These are phyloP conservation scores for Apiotrichum sp. DNA, from an alignment of 1,284 basidiomycete genomes.

Conservation along the genomic window DNA sequence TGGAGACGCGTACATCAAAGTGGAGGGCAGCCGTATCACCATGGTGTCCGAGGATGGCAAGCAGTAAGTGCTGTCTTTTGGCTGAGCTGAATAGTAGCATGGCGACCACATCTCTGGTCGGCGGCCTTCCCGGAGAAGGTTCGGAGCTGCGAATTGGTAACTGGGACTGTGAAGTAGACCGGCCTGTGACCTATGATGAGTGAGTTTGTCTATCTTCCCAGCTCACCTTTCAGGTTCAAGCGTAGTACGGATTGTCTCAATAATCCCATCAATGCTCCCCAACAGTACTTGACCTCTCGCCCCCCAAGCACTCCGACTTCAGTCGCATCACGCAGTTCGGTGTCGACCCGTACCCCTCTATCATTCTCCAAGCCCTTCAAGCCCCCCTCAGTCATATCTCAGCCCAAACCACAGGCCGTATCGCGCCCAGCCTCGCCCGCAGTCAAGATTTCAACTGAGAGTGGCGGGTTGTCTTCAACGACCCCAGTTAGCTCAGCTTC, in stretches of 20 bases:
- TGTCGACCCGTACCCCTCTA: conserved; percentile 6
- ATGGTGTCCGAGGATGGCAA: conserved; percentile 48
- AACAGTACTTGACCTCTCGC: neutral
- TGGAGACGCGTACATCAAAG: conserved; percentile 51
- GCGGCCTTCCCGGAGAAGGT: conserved; percentile 23
- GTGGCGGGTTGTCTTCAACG: neutral
- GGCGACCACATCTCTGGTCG: conserved; percentile 24
- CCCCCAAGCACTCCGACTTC: neutral
- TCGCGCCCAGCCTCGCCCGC: neutral
- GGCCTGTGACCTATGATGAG: conserved; percentile 26
- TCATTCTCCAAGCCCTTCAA: conserved; percentile 27
- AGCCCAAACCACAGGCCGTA: no score
- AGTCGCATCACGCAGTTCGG: neutral
- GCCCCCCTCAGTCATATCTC: conserved; percentile 15
- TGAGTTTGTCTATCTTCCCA: conserved; percentile 13
- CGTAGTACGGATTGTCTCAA: conserved; percentile 27
- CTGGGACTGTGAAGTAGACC: conserved; percentile 56
- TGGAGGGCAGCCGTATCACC: conserved; percentile 53
- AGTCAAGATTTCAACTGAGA: neutral
- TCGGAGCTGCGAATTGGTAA: conserved; percentile 56
- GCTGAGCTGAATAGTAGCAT: conserved; percentile 20
- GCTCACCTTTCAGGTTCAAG: conserved; percentile 26
- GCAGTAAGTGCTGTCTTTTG: conserved; percentile 24
- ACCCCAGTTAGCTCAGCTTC: conserved; percentile 7
- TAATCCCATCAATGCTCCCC: conserved; percentile 10